Evolutionary conservation across 345 rosid species (phyloP).

Genomic region (Moricandia arvensis): DNA sequence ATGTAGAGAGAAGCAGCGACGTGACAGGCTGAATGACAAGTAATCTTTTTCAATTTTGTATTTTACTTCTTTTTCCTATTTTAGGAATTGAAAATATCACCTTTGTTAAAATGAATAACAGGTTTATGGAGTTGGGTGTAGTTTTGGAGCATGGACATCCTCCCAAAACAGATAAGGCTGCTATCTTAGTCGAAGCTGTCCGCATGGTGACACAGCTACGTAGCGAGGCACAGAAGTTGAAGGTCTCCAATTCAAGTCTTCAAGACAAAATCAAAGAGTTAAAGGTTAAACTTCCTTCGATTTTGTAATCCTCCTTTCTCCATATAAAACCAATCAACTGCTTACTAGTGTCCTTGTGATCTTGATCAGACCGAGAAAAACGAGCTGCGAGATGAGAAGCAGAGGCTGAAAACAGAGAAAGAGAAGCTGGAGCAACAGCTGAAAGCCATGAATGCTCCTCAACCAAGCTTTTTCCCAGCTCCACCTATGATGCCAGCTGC

Average conservation of each 20-base stretch:
- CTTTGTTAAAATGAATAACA: constrained; percentile 33
- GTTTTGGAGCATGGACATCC: constrained; percentile 86
- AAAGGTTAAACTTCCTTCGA: constrained; percentile 44
- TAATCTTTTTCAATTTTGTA: constrained; percentile 31
- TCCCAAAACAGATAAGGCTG: constrained; percentile 93
- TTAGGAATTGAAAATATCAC: background rate
- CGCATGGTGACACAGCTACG: constrained; percentile 80
- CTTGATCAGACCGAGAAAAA: constrained; percentile 71
- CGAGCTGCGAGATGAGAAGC: constrained; percentile 85
- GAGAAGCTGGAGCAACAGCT: constrained; percentile 70
- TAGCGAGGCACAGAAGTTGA: constrained; percentile 71
- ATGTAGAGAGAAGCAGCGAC: constrained; percentile 95
- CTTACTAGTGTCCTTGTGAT: constrained; percentile 7
- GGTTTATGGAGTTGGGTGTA: constrained; percentile 84
- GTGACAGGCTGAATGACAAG: constrained; percentile 96
- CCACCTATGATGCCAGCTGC: constrained; percentile 71
- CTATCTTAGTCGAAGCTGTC: constrained; percentile 71
- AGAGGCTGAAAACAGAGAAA: constrained; percentile 81
- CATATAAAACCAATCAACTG: background rate
- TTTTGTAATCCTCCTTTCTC: background rate
- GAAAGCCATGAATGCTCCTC: constrained; percentile 59
- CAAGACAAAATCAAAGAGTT: constrained; percentile 80
- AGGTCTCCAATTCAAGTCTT: constrained; percentile 78
- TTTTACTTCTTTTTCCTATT: background rate
- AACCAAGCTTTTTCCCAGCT: constrained; percentile 66